Base-by-base conservation (phyloP, 306 rosid species). In the Gastrolobium villosum region DNA sequence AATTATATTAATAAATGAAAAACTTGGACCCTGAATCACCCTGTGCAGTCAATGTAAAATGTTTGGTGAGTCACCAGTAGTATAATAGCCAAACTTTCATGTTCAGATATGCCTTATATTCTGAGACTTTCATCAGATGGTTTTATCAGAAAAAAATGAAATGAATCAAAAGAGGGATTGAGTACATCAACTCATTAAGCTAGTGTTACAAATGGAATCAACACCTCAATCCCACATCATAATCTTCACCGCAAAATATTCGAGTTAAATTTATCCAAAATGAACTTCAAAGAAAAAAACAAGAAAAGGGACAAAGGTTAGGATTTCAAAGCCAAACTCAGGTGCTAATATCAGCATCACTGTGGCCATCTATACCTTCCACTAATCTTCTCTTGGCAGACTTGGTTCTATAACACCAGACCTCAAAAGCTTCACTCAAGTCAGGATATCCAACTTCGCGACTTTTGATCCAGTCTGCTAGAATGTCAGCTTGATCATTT, bases 391-490 rank as follows among this genome's bases (percentile, higher is more conserved):
- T 89, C 84, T 84, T 92, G 14, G 97, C 98, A 65, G 97, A 90
- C 84, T 92, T 94, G 62, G 90, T 89, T 85, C 98, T 88, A 70
- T 87, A 94, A 89, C 94, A 94, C 98, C 98, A 94, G 32, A 94
- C 87, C 88, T 94, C 98, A 9, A 94, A 90, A 53, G 96, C 98
- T 85, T 94, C 98, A 0, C 88, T 92, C 88, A 92, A 77, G 74
- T 94, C 96, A 0, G 97, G 98, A 84, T 86, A 92, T 72, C 69
- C 90, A 53, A 88, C 82, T 80, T 91, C 88, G 78, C 86, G 77
- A 0, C 81, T 75, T 72, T 56, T 86, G 73, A 93, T 89, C 99
- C 99, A 95, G 10, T 93, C 97, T 28, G 90, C 93, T 36, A 95
- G 82, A 85, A 93, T 95, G 40, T 90, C 97, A 1, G 99, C 98